These are phyloP conservation scores for Eimeria necatrix DNA, from an alignment of 169 alveolate species.

Conservation along the genomic window DNA sequence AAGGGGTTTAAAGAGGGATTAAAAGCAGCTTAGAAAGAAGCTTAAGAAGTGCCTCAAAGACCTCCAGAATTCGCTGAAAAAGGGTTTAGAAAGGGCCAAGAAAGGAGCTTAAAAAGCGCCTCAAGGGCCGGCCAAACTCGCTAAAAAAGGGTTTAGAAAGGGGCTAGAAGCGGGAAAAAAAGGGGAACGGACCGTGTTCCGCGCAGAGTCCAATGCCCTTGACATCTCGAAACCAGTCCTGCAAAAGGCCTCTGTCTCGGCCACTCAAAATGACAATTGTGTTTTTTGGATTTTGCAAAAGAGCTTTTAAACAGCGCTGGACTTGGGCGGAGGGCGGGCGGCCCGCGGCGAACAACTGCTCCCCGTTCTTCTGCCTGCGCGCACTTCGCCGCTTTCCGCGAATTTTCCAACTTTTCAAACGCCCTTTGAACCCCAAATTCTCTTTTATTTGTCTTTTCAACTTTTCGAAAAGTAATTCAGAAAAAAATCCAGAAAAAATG, in stretches of 20 bases:
- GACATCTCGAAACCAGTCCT: slow-evolving; percentile 82
- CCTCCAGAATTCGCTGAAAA: not conserved
- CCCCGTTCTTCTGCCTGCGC: slow-evolving; percentile 55
- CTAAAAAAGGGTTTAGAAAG: not conserved
- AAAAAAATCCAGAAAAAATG: not conserved
- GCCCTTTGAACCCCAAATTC: too few relatives aligned
- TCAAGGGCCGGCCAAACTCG: not conserved
- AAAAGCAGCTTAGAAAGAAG: not conserved
- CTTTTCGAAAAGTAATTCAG: too few relatives aligned
- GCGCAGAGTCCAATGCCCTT: slow-evolving; percentile 81
- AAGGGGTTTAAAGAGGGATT: too few relatives aligned
- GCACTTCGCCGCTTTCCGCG: too few relatives aligned
- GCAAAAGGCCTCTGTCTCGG: slow-evolving; percentile 83
- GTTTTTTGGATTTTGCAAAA: slow-evolving; percentile 66
- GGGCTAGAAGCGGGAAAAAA: not conserved
- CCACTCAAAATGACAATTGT: slow-evolving; percentile 86
- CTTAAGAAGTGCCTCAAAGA: too few relatives aligned
- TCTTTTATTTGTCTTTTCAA: too few relatives aligned
- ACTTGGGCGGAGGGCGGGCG: slow-evolving; percentile 66
- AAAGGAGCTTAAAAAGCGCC: not conserved
- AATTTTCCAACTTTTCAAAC: too few relatives aligned
- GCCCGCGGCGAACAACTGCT: slow-evolving; percentile 68
- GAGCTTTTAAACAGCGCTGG: slow-evolving; percentile 55
- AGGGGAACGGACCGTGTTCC: slow-evolving; percentile 41
- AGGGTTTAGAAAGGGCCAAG: not conserved